Evolutionary conservation across 495 filamentous ascomycete genomes (phyloP).

Genomic region (Hyaloscypha bicolor): DNA sequence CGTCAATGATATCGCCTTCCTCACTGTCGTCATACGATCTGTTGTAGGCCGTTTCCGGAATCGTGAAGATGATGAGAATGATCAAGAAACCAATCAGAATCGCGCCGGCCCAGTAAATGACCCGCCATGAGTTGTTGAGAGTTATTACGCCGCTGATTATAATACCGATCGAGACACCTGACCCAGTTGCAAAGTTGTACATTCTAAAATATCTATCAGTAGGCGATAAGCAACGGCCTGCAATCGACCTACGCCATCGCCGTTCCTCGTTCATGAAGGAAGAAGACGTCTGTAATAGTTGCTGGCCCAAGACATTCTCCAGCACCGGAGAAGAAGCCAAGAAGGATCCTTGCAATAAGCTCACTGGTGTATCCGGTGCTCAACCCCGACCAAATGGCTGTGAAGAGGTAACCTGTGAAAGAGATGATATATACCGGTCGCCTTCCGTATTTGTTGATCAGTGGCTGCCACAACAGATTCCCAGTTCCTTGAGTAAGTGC

Average conservation of each 20-base stretch:
- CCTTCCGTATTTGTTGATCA: constrained; percentile 56
- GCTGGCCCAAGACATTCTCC: constrained; percentile 53
- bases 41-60: constrained; percentile 54
- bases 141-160: constrained; percentile 53
- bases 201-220: constrained; percentile 28
- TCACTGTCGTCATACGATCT: constrained; percentile 17
- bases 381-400: constrained; percentile 47
- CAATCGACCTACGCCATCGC: constrained; percentile 37
- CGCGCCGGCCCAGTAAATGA: constrained; percentile 51
- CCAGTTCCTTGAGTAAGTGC: constrained; percentile 51
- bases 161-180: constrained; percentile 47
- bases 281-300: constrained; percentile 58
- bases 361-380: constrained; percentile 41
- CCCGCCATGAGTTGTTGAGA: constrained; percentile 47
- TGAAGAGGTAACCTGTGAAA: constrained; percentile 47
- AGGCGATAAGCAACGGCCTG: too few species aligned
- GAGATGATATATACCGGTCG: constrained; percentile 53
- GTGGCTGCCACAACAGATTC: constrained; percentile 57
- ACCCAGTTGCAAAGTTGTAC: constrained; percentile 48
- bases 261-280: constrained; percentile 56
- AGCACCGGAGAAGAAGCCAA: constrained; percentile 53
- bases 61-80: constrained; percentile 49
- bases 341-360: constrained; percentile 46
- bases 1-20: constrained; percentile 9
- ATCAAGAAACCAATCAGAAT: constrained; percentile 47